phyloP scores from a whole-genome alignment of 1,284 basidiomycete genomes.

The Trichosporon sp. region DNA sequence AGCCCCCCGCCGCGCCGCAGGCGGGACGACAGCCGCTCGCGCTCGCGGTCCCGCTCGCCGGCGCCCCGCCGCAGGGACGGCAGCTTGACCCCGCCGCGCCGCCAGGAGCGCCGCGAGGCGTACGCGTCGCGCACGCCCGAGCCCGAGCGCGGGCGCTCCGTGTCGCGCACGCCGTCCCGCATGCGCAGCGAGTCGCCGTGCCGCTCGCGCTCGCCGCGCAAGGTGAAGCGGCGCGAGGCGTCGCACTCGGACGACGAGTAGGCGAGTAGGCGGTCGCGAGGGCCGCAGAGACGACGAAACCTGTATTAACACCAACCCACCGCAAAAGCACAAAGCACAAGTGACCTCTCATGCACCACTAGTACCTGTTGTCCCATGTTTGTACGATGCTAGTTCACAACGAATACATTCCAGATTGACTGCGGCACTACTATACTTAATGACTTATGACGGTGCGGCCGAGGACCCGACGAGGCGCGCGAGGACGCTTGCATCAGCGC shows the following conservation, averaged over 20 bases:
- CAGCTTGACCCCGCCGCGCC: slow-evolving; percentile 18
- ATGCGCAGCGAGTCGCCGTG: not conserved
- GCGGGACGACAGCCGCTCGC: slow-evolving; percentile 16
- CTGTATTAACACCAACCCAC: not conserved
- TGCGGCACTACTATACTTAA: not conserved
- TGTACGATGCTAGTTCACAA: not conserved
- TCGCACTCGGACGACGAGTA: not conserved
- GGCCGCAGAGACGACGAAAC: not conserved
- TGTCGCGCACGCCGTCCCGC: not conserved
- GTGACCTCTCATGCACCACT: not conserved
- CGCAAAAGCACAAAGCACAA: not conserved
- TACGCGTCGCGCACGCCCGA: slow-evolving; percentile 8
- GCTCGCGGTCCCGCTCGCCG: slow-evolving; percentile 10
- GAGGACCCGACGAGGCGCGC: slow-evolving; percentile 4
- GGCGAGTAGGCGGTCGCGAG: not conserved
- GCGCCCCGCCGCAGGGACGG: slow-evolving; percentile 14
- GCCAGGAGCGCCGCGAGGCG: not conserved
- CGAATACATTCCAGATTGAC: not conserved
- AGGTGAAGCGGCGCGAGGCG: not conserved
- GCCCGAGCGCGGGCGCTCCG: not conserved
- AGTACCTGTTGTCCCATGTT: not conserved
- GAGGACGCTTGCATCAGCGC: slow-evolving; percentile 11
- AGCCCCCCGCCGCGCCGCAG: slow-evolving; percentile 43
- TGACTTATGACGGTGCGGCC: not conserved
- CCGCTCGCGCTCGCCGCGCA: not conserved